Percentiles rank a stretch among this genome's conserved stretches.
phyloP scores from a whole-genome alignment of 176 grass and related monocot species.

The Tillandsia fasciculata region DNA sequence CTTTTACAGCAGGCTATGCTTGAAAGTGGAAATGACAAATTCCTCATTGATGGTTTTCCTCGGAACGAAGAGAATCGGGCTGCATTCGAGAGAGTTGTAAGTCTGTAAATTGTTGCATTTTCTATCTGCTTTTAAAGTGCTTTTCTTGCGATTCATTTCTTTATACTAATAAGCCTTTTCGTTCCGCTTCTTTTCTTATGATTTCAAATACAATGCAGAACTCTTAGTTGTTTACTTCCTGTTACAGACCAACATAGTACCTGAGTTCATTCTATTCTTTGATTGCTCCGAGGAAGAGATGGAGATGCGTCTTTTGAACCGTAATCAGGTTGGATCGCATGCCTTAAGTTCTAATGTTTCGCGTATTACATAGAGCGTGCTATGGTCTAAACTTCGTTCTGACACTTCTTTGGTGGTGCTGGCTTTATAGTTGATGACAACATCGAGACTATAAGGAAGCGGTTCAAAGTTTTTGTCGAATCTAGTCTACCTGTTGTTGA shows the following conservation, averaged over 20 bases:
- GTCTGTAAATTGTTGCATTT: constrained; percentile 1
- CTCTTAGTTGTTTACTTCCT: constrained; percentile 12
- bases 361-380: not conserved
- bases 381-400: constrained; percentile 13
- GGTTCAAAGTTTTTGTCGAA: constrained; percentile 44
- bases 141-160: not conserved
- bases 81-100: constrained; percentile 73
- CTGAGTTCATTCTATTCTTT: constrained; percentile 76
- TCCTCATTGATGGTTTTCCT: constrained; percentile 83
- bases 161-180: not conserved
- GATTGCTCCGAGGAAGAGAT: constrained; percentile 55
- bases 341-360: constrained; percentile 7
- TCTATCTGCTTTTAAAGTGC: not conserved
- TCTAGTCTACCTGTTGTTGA: constrained; percentile 48
- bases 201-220: not conserved
- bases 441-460: constrained; percentile 66
- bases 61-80: constrained; percentile 93
- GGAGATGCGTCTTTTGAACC: constrained; percentile 41
- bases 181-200: constrained; percentile 3
- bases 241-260: constrained; percentile 69
- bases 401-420: constrained; percentile 10
- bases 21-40: constrained; percentile 65
- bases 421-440: constrained; percentile 48
- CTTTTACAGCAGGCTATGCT: constrained; percentile 73
- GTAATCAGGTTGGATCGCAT: constrained; percentile 32